Evolutionary conservation across 208 protist species (phyloP).

Genomic region (Jaenimonas drosophilae): DNA sequence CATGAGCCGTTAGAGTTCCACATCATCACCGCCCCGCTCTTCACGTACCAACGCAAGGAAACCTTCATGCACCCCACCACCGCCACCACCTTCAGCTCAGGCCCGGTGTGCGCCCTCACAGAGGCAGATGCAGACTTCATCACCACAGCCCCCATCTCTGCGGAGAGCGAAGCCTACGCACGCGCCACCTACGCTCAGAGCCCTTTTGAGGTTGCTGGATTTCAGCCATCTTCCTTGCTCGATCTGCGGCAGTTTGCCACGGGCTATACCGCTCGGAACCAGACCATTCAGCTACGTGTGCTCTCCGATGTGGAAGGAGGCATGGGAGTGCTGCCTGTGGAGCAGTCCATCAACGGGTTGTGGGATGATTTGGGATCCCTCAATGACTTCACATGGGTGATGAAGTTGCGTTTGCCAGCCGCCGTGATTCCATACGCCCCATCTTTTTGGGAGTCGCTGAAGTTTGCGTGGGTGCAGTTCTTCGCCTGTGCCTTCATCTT

Average conservation of each 20-base stretch:
- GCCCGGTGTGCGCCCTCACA: conserved; percentile 37
- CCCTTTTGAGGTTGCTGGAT: conserved; percentile 23
- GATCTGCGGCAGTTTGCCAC: conserved; percentile 39
- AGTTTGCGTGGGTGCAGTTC: conserved; percentile 84
- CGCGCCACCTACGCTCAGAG: conserved; percentile 38
- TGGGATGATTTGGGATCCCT: conserved; percentile 53
- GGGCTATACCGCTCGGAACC: conserved; percentile 45
- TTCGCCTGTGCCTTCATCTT: conserved; percentile 61
- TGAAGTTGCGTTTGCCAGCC: conserved; percentile 37
- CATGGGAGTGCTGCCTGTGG: conserved; percentile 22
- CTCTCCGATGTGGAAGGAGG: conserved; percentile 31
- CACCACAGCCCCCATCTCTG: conserved; percentile 26
- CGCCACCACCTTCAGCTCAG: conserved; percentile 5
- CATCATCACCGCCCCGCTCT: conserved; percentile 58
- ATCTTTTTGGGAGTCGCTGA: conserved; percentile 51
- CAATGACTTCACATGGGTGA: conserved; percentile 57
- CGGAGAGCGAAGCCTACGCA: too few relatives aligned
- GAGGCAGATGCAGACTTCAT: conserved; percentile 59
- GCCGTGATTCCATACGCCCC: conserved; percentile 50
- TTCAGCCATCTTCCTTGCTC: conserved; percentile 29
- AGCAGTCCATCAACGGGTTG: conserved; percentile 12
- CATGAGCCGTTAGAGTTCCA: conserved; percentile 32
- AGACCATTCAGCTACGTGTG: conserved; percentile 26
- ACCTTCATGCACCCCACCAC: conserved; percentile 1
- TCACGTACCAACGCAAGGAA: conserved; percentile 19